Base-by-base conservation (phyloP, 2,329 filamentous ascomycete genomes). In the Epichloe gansuensis region DNA sequence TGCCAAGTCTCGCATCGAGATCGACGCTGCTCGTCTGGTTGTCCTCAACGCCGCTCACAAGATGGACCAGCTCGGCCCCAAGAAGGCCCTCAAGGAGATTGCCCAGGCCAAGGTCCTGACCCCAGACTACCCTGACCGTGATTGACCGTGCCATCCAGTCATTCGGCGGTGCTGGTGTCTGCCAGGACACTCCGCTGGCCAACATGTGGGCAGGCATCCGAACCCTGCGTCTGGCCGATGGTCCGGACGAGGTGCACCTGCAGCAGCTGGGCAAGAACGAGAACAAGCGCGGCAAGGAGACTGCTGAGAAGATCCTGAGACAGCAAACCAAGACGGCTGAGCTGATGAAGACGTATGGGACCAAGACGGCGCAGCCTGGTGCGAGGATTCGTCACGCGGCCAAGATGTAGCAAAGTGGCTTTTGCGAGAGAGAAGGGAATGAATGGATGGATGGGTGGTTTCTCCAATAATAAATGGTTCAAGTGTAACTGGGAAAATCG, bases 111-210 rank as follows among this genome's bases (percentile, higher is more conserved):
- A 98, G 77, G 85, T 97, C 0, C 80, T 95, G 17, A 86, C 8
- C 93, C 0, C 77, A 82, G 63, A 88, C 85, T 62, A 84, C 88
- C 1, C 77, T 96, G 59, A 82, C 82, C 17, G 88, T 97, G 61
- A 91, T 98, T 62, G 93, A 98, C 75, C 86, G 91, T 56, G 93
- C 93, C 0, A 83, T 98, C 12, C 93, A 98, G 77, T 81, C 88
- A 0, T 95, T 91, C 63, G 93, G 93, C 55, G 93, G 84, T 55
- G 89, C 87, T 4, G 93, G 93, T 65, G 86, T 98, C 48, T 87
- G 82, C 63, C 93, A 97, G 75, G 93, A 98, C 65, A 97, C 93
- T 2, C 93, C 93, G 21, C 75, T 98, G 58, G 91, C 90, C 12
- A 78, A 76, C 65, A 84, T 91, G 81, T 95, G 88, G 83, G 82